A percentile compares a stretch with the other conserved stretches of the same genome.
Evolutionary conservation across 768 basidiomycete species (phyloP).

Genomic region (Plicaturopsis crispa): DNA sequence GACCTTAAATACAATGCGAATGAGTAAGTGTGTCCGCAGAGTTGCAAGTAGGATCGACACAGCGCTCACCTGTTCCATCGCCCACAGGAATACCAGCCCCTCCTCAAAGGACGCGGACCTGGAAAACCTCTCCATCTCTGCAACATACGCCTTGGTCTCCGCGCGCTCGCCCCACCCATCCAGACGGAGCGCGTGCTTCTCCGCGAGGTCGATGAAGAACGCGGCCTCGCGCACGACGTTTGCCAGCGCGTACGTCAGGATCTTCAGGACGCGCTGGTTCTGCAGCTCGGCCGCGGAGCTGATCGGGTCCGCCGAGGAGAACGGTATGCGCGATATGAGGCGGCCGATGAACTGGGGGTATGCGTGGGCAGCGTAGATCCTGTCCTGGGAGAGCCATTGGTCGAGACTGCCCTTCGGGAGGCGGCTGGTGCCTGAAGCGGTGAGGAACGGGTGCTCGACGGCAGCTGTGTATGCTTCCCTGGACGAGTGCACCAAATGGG

Average conservation of each 20-base stretch:
- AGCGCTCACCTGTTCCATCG: slow-evolving; percentile 68
- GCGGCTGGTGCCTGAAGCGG: slow-evolving; percentile 42
- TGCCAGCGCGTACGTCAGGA: slow-evolving; percentile 44
- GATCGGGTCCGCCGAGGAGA: slow-evolving; percentile 24
- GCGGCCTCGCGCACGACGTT: slow-evolving; percentile 51
- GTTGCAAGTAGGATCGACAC: slow-evolving; percentile 1
- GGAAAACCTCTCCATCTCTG: slow-evolving; percentile 56
- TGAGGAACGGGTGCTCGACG: slow-evolving; percentile 52
- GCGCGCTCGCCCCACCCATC: slow-evolving; percentile 45
- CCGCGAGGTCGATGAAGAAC: slow-evolving; percentile 53
- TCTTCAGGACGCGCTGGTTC: slow-evolving; percentile 33
- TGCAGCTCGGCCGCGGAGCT: slow-evolving; percentile 24
- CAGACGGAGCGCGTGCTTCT: slow-evolving; percentile 35
- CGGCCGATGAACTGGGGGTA: slow-evolving; percentile 68
- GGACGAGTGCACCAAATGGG: too few relatives aligned
- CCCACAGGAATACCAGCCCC: slow-evolving; percentile 68
- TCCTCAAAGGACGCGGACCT: slow-evolving; percentile 43
- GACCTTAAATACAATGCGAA: slow-evolving; percentile 29
- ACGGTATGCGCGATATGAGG: slow-evolving; percentile 55
- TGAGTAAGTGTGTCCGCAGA: neutral
- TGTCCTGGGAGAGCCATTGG: slow-evolving; percentile 66
- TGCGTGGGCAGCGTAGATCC: slow-evolving; percentile 66
- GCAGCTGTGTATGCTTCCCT: slow-evolving; percentile 39
- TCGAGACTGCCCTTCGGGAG: slow-evolving; percentile 41
- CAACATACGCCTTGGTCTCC: slow-evolving; percentile 62